phyloP scores from a whole-genome alignment of 140 eudicot genomes.

The Cichorium intybus region DNA sequence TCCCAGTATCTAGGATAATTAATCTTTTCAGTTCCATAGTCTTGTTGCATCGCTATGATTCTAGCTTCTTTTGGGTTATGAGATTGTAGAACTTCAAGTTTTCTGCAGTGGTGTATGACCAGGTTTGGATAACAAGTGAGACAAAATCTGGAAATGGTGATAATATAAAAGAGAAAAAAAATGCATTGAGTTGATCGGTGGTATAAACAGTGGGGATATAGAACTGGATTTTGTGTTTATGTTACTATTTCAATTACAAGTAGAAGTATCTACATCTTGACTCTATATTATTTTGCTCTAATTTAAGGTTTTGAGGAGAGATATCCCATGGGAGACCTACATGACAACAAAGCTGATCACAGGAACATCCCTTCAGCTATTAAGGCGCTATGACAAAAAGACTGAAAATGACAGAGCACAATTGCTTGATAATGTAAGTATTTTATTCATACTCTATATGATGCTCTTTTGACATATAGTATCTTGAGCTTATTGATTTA shows the following conservation, averaged over 20 bases:
- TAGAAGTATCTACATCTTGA: neutral
- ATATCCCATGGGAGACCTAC: constrained; percentile 98
- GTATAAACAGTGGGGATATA: neutral
- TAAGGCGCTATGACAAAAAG: constrained; percentile 90
- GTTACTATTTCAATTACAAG: constrained; percentile 5
- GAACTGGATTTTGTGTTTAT: neutral
- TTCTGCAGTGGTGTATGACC: neutral
- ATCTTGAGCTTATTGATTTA: too few species aligned
- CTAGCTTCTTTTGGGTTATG: neutral
- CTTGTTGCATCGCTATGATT: neutral
- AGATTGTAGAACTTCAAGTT: constrained; percentile 4
- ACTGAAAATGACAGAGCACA: constrained; percentile 56
- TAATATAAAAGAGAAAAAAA: neutral
- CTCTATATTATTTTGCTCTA: neutral
- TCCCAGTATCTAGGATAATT: neutral
- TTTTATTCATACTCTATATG: constrained; percentile 3
- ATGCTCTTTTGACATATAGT: too few species aligned
- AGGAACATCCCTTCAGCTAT: constrained; percentile 78
- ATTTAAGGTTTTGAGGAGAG: constrained; percentile 81
- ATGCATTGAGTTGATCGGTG: constrained; percentile 2
- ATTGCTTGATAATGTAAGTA: constrained; percentile 74
- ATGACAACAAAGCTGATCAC: constrained; percentile 86
- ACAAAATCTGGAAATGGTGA: neutral
- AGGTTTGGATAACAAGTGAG: neutral
- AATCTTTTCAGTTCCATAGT: neutral